Evolutionary conservation across 352 stramenopile species (phyloP).

Genomic region (Globisporangium nodosum): DNA sequence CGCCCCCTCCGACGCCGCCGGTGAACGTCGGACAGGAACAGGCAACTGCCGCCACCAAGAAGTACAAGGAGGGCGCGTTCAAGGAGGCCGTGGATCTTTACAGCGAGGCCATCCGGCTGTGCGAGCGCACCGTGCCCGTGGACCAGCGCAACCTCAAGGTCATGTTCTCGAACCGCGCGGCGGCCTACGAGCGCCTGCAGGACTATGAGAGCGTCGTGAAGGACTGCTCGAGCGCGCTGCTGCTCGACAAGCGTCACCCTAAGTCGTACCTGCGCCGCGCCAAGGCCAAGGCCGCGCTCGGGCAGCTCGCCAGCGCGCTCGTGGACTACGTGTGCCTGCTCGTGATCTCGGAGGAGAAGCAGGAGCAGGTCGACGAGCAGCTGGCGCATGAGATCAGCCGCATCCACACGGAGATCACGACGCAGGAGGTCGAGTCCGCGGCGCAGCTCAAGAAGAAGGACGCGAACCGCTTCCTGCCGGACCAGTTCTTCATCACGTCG

Average conservation of each 20-base stretch:
- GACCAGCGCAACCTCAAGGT: slow-evolving; percentile 79
- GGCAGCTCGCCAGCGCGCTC: slow-evolving; percentile 51
- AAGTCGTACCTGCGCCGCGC: slow-evolving; percentile 78
- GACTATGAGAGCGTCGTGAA: slow-evolving; percentile 53
- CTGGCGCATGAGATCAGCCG: slow-evolving; percentile 68
- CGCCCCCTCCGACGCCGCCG: background rate
- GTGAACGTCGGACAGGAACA: slow-evolving; percentile 51
- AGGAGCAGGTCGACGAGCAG: slow-evolving; percentile 65
- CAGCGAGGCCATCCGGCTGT: slow-evolving; percentile 52
- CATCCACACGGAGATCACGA: slow-evolving; percentile 68
- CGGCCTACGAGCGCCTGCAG: slow-evolving; percentile 65
- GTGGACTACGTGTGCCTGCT: slow-evolving; percentile 79
- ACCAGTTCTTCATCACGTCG: slow-evolving; percentile 82
- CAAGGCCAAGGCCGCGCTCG: slow-evolving; percentile 47
- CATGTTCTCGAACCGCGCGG: slow-evolving; percentile 81
- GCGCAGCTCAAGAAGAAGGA: slow-evolving; percentile 51
- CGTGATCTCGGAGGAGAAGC: slow-evolving; percentile 74
- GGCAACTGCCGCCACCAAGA: slow-evolving; percentile 64
- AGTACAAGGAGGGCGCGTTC: slow-evolving; percentile 73
- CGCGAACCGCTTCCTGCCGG: slow-evolving; percentile 53
- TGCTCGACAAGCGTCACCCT: slow-evolving; percentile 60
- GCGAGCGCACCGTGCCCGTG: slow-evolving; percentile 44
- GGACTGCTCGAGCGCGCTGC: slow-evolving; percentile 55
- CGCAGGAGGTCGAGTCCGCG: slow-evolving; percentile 54
- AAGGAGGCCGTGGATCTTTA: slow-evolving; percentile 68